Conservation (phyloP, 2,329 filamentous ascomycete genomes). For the Verticillium zaregamsianum region DNA sequence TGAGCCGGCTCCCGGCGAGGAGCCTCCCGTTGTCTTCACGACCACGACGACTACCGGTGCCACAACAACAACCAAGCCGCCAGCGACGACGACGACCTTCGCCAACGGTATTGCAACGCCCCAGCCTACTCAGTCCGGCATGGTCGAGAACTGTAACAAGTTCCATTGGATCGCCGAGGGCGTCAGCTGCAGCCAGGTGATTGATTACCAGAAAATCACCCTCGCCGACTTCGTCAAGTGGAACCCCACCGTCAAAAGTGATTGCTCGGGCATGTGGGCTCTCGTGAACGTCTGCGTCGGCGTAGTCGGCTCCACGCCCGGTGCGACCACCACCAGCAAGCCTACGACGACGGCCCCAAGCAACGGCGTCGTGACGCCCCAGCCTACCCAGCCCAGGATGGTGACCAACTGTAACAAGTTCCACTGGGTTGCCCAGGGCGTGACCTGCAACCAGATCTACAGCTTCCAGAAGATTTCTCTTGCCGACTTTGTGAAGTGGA, state of each 20-base stretch:
- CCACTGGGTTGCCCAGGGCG: slow-evolving; percentile 3
- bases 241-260: slow-evolving; percentile 15
- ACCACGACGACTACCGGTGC: slow-evolving; percentile 5
- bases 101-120: slow-evolving; percentile 10
- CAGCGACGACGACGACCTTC: slow-evolving; percentile 6
- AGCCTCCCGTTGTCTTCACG: too few species aligned
- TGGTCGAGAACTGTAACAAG: slow-evolving; percentile 19
- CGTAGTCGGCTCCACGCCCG: too few species aligned
- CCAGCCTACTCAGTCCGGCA: slow-evolving; percentile 1
- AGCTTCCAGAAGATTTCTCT: slow-evolving; percentile 5
- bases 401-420: slow-evolving; percentile 16
- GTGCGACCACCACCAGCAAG: not conserved
- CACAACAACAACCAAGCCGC: not conserved
- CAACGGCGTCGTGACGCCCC: slow-evolving; percentile 7
- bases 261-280: too few species aligned
- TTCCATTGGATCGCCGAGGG: slow-evolving; percentile 21
- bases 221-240: slow-evolving; percentile 17
- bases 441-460: slow-evolving; percentile 6
- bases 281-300: slow-evolving; percentile 12
- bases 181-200: slow-evolving; percentile 16
- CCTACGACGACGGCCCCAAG: not conserved
- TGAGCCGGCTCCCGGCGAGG: not conserved
- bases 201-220: slow-evolving; percentile 14
- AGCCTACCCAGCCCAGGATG: slow-evolving; percentile 11
- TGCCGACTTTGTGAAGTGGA: slow-evolving; percentile 14